A percentile compares a stretch with the other conserved stretches of the same genome.
phyloP scores from a whole-genome alignment of 495 filamentous ascomycete genomes.

The Staphylotrichum longicolle region DNA sequence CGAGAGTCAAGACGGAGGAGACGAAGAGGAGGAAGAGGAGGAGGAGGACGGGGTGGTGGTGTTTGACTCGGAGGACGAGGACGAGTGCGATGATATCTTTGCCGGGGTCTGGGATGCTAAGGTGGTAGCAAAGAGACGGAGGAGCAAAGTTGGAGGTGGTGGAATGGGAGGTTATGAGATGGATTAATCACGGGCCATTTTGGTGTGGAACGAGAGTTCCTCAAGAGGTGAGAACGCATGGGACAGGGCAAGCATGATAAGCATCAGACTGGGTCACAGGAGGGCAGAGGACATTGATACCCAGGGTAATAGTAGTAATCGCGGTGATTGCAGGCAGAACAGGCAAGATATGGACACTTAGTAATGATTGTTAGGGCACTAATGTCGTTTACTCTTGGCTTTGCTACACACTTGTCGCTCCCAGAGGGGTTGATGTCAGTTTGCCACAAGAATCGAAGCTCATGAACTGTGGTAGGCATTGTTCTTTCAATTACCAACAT shows the following conservation, averaged over 20 bases:
- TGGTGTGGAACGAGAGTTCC: too few species aligned
- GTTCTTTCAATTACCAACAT: too few species aligned
- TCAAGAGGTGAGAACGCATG: too few species aligned
- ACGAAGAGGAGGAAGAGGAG: conserved; percentile 15
- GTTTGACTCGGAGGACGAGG: conserved; percentile 90
- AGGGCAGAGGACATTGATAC: conserved; percentile 13
- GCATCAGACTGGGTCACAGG: conserved; percentile 3
- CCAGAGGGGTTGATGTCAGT: too few species aligned
- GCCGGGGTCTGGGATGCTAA: conserved; percentile 78
- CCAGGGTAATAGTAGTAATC: background rate
- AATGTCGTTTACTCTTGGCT: background rate
- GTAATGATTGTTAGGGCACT: background rate
- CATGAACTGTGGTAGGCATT: too few species aligned
- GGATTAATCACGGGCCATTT: too few species aligned
- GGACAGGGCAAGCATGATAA: too few species aligned
- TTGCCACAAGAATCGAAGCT: too few species aligned
- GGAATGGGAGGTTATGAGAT: conserved; percentile 14
- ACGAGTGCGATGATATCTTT: conserved; percentile 94
- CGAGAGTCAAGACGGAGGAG: conserved; percentile 6
- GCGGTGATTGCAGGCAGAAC: background rate
- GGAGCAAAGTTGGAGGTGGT: conserved; percentile 44
- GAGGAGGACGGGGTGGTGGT: conserved; percentile 48
- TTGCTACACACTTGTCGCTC: background rate
- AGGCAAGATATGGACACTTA: background rate
- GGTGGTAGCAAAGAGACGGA: conserved; percentile 62